Percentiles rank a stretch among this genome's conserved stretches.
Evolutionary conservation across 177 flowering plant genomes (phyloP).

Genomic region (Vitis hybrid): DNA sequence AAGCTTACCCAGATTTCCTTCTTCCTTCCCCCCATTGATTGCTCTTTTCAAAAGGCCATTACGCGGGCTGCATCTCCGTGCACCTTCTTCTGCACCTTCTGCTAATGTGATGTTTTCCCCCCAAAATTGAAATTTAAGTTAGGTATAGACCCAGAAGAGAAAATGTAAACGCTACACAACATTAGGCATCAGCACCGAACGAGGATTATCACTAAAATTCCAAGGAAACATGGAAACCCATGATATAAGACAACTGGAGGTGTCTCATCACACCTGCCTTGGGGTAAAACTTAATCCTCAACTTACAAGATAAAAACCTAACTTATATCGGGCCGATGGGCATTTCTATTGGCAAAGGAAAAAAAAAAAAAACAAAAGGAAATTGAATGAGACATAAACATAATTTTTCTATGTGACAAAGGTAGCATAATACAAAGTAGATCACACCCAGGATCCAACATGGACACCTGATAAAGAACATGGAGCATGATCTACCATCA

Average conservation of each 20-base stretch:
- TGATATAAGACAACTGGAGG: conserved; percentile 8
- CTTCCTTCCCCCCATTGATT: no score
- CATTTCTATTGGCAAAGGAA: conserved; percentile 21
- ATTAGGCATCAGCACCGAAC: no score
- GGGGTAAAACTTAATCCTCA: not conserved
- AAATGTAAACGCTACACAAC: no score
- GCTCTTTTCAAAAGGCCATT: no score
- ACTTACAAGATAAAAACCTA: conserved; percentile 3
- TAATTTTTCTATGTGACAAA: conserved; percentile 37
- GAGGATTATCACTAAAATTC: not conserved
- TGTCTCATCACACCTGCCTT: conserved; percentile 17
- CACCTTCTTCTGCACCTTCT: no score
- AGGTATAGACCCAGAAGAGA: no score
- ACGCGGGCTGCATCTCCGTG: no score
- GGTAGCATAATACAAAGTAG: conserved; percentile 40
- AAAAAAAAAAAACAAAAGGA: conserved; percentile 2
- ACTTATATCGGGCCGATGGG: conserved; percentile 5
- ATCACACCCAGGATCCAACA: conserved; percentile 20
- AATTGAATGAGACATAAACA: conserved; percentile 13
- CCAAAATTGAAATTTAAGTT: no score
- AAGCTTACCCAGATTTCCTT: no score
- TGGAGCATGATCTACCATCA: conserved; percentile 29
- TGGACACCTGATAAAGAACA: conserved; percentile 19
- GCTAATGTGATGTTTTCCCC: no score
- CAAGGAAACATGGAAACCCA: conserved; percentile 12